Evolutionary conservation across 2,329 filamentous ascomycete genomes (phyloP), one percentile per base, ranked within the genome.

Genomic region (Colletotrichum australisinense): DNA sequence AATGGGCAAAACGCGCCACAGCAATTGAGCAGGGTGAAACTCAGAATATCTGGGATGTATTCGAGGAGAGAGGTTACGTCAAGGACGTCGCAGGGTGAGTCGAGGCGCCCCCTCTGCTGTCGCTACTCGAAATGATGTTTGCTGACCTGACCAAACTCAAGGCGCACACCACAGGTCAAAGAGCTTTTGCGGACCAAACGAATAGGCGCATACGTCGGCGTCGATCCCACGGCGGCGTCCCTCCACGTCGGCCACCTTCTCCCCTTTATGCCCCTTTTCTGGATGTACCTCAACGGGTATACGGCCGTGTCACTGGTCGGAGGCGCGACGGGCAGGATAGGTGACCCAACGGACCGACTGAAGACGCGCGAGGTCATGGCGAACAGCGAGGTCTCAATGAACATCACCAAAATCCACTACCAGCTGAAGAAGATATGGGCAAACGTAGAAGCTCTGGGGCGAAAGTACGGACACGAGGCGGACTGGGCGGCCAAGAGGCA

Each of bases 221-320:
- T 97, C 78, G 94, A 97, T 79, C 94, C 94, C 5, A 97, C 94
- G 0, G 94, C 93, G 16, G 86, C 90, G 69, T 97, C 94, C 2
- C 85, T 97, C 72, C 94, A 97, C 78, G 86, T 97, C 59, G 94
- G 94, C 71, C 94, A 97, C 79, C 86, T 97, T 6, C 86, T 97
- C 16, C 93, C 94, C 26, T 86, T 96, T 67, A 97, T 97, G 94
- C 90, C 93, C 19, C 85, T 96, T 28, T 95, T 95, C 84, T 96
- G 94, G 93, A 89, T 95, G 86, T 95, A 94, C 83, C 86, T 95
- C 76, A 87, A 95, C 79, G 94, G 94, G 28, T 92, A 93, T 80
- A 86, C 89, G 38, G 88, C 92, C 30, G 85, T 93, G 63, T 92
- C 90, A 52, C 85, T 97, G 69, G 80, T 95, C 70, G 93, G 93